These are phyloP conservation scores for Trichophyton equinum DNA, from an alignment of 2,329 filamentous ascomycete genomes.

Conservation along the genomic window DNA sequence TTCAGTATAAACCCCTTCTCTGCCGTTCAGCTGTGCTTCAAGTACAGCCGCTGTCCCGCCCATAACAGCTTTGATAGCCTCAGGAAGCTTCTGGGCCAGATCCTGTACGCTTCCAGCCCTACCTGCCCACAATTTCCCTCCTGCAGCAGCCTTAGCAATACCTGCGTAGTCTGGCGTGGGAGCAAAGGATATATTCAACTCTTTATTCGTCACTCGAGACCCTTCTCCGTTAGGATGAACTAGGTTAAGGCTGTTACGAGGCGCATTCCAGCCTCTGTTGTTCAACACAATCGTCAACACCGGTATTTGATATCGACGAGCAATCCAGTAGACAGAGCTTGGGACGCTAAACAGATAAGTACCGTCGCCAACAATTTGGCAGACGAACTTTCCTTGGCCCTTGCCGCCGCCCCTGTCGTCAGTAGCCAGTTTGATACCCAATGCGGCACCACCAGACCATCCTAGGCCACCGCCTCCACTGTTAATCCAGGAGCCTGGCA, in stretches of 20 bases:
- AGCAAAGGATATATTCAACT: constrained; percentile 54
- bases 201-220: constrained; percentile 48
- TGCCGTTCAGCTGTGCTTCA: constrained; percentile 47
- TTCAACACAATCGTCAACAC: constrained; percentile 56
- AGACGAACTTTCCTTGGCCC: constrained; percentile 44
- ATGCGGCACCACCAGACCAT: constrained; percentile 63
- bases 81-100: constrained; percentile 40
- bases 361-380: constrained; percentile 55
- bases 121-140: constrained; percentile 50
- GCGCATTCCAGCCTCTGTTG: constrained; percentile 61
- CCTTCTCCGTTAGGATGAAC: constrained; percentile 54
- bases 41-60: constrained; percentile 48
- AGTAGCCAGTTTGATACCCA: constrained; percentile 64
- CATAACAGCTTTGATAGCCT: constrained; percentile 48
- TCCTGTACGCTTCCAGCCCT: constrained; percentile 46
- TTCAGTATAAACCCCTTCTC: constrained; percentile 41
- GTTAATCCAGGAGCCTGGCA: constrained; percentile 66
- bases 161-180: constrained; percentile 56
- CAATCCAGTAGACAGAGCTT: constrained; percentile 56
- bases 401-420: constrained; percentile 39
- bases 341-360: constrained; percentile 55
- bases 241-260: constrained; percentile 46
- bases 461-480: constrained; percentile 70
- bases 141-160: constrained; percentile 53
- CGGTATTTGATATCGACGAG: constrained; percentile 52